Evolutionary conservation across 495 filamentous ascomycete genomes (phyloP).

Genomic region (Talaromyces wortmannii): DNA sequence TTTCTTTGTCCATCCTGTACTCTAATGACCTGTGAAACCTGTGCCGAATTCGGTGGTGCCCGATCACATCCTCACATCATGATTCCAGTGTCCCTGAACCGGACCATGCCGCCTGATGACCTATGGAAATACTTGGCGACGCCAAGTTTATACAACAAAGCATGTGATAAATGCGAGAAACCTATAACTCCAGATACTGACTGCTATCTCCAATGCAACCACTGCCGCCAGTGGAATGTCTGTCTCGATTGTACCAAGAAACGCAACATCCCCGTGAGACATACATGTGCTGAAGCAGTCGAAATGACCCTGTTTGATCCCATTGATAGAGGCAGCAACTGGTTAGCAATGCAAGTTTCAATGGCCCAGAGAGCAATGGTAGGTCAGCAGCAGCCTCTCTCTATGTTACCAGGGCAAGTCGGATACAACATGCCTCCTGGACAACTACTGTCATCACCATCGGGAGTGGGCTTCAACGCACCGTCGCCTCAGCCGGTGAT

Average conservation of each 20-base stretch:
- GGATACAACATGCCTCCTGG: not conserved
- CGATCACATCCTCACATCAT: constrained; percentile 5
- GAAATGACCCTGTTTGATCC: constrained; percentile 5
- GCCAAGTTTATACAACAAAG: not conserved
- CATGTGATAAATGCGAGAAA: constrained; percentile 4
- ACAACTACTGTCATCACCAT: not conserved
- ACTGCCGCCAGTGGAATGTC: not conserved
- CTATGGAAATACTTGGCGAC: not conserved
- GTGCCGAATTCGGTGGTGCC: constrained; percentile 4
- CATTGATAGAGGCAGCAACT: not conserved
- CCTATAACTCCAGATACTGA: not conserved
- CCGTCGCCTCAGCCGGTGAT: not conserved
- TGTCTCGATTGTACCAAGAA: constrained; percentile 1
- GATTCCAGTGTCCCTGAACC: not conserved
- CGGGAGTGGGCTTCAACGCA: not conserved
- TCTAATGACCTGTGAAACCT: constrained; percentile 3
- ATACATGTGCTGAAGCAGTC: constrained; percentile 1
- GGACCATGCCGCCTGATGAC: not conserved
- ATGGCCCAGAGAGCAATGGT: constrained; percentile 1
- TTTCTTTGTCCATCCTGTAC: constrained; percentile 3
- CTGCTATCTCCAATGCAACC: constrained; percentile 2
- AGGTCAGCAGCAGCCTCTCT: not conserved
- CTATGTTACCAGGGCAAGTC: not conserved
- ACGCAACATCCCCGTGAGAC: constrained; percentile 2
- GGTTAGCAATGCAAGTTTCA: not conserved